phyloP scores from a whole-genome alignment of 2,329 filamentous ascomycete species.

The Trichoderma endophyticum region DNA sequence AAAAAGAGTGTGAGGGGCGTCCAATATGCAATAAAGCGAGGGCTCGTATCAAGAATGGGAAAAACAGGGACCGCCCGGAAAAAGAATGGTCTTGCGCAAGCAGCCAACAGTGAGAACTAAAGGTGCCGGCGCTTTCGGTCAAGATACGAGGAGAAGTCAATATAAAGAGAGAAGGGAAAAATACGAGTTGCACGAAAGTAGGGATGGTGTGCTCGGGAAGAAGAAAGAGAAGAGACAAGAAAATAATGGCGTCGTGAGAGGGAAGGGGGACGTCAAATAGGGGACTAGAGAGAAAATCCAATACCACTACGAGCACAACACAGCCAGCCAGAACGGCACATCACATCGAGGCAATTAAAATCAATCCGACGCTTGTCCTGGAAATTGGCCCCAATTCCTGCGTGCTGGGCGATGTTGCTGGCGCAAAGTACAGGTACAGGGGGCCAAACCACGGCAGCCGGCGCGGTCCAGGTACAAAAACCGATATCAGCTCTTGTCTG shows the following conservation, averaged over 20 bases:
- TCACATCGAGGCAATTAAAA: slow-evolving; percentile 32
- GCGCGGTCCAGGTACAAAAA: not conserved
- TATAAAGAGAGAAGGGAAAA: not conserved
- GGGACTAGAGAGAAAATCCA: slow-evolving; percentile 16
- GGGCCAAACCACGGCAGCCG: not conserved
- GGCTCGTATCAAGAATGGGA: slow-evolving; percentile 20
- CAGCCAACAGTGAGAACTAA: slow-evolving; percentile 6
- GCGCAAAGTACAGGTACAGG: not conserved
- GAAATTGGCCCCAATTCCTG: slow-evolving; percentile 27
- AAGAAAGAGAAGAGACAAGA: slow-evolving; percentile 12
- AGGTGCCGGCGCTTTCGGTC: slow-evolving; percentile 23
- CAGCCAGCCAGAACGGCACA: not conserved
- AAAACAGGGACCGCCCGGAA: slow-evolving; percentile 22
- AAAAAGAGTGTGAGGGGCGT: slow-evolving; percentile 27
- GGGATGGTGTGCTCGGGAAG: not conserved
- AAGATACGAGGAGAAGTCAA: slow-evolving; percentile 13
- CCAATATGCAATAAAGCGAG: slow-evolving; percentile 38
- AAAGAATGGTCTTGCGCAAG: slow-evolving; percentile 32
- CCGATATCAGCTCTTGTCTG: not conserved
- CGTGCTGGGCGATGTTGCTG: not conserved
- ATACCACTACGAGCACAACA: not conserved
- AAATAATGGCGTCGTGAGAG: slow-evolving; percentile 17
- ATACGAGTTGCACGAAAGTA: not conserved
- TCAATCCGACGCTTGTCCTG: slow-evolving; percentile 22
- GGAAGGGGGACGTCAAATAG: slow-evolving; percentile 21